Conservation (phyloP, 2,329 filamentous ascomycete genomes). For the Acephala macrosclerotiorum region DNA sequence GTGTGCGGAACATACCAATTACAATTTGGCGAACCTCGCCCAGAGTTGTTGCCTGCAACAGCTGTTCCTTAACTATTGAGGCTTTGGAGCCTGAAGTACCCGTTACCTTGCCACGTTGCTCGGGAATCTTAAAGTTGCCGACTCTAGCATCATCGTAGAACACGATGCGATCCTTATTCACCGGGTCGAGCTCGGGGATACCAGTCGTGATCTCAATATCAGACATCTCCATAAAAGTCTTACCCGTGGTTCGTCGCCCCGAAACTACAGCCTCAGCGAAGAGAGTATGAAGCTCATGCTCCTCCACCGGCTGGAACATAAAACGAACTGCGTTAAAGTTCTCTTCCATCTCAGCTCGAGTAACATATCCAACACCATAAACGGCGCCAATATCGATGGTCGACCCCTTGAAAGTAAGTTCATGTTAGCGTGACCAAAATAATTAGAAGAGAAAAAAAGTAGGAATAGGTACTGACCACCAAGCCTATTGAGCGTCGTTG, state of each 20-base stretch:
- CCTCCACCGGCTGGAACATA: neutral
- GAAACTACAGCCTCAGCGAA: slow-evolving; percentile 10
- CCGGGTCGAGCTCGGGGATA: neutral
- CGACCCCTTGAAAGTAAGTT: slow-evolving; percentile 1
- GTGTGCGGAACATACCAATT: too few relatives aligned
- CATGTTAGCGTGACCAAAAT: neutral
- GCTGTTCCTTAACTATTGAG: neutral
- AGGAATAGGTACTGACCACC: too few relatives aligned
- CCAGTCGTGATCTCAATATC: neutral
- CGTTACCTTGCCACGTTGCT: neutral
- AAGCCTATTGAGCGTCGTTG: neutral
- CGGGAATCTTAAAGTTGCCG: neutral
- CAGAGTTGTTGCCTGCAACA: slow-evolving; percentile 7
- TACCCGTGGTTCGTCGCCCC: neutral
- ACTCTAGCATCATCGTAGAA: neutral
- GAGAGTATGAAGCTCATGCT: slow-evolving; percentile 3
- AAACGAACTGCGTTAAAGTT: neutral
- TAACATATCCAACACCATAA: slow-evolving; percentile 7
- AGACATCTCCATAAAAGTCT: too few relatives aligned
- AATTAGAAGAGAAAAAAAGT: too few relatives aligned
- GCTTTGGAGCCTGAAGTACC: neutral
- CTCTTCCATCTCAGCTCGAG: neutral
- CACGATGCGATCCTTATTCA: neutral
- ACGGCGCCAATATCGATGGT: slow-evolving; percentile 12
- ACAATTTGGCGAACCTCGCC: slow-evolving; percentile 3